Evolutionary conservation across 192 early-diverging fungal species (phyloP).

Genomic region (Funneliformis geosporum): DNA sequence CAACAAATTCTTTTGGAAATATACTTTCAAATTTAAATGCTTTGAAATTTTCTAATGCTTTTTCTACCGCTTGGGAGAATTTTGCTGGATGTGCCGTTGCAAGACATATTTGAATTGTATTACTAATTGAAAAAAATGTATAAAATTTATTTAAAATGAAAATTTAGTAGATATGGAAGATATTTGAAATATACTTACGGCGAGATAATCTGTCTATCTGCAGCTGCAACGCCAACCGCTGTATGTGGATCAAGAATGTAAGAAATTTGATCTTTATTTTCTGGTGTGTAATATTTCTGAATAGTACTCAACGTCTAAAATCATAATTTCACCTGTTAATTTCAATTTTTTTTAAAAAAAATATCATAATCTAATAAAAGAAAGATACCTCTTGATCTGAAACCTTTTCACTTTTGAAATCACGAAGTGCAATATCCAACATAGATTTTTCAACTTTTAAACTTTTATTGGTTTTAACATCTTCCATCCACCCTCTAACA

Average conservation of each 20-base stretch:
- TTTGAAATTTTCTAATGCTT: slow-evolving; percentile 59
- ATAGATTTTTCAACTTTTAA: slow-evolving; percentile 68
- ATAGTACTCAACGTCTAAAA: slow-evolving; percentile 77
- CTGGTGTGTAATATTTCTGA: slow-evolving; percentile 60
- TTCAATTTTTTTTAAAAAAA: too few relatives aligned
- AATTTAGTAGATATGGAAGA: slow-evolving; percentile 30
- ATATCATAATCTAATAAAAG: background rate
- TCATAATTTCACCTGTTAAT: background rate
- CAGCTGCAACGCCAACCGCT: slow-evolving; percentile 89
- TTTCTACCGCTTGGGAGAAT: slow-evolving; percentile 89
- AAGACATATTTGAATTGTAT: slow-evolving; percentile 57
- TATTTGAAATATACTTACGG: background rate
- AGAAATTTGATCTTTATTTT: slow-evolving; percentile 38
- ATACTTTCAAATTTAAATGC: slow-evolving; percentile 62
- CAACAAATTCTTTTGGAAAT: slow-evolving; percentile 68
- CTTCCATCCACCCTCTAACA: slow-evolving; percentile 76
- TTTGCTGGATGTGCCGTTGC: slow-evolving; percentile 96
- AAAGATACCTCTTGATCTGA: slow-evolving; percentile 59
- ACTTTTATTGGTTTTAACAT: slow-evolving; percentile 67
- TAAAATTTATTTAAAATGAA: slow-evolving; percentile 27
- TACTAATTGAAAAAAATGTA: slow-evolving; percentile 22
- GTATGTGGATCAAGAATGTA: slow-evolving; percentile 97
- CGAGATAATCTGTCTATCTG: slow-evolving; percentile 54
- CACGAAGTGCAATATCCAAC: slow-evolving; percentile 63
- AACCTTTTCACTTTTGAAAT: slow-evolving; percentile 77